Evolutionary conservation across 257 asterid genomes (phyloP).

Genomic region (Solanum microdontum): DNA sequence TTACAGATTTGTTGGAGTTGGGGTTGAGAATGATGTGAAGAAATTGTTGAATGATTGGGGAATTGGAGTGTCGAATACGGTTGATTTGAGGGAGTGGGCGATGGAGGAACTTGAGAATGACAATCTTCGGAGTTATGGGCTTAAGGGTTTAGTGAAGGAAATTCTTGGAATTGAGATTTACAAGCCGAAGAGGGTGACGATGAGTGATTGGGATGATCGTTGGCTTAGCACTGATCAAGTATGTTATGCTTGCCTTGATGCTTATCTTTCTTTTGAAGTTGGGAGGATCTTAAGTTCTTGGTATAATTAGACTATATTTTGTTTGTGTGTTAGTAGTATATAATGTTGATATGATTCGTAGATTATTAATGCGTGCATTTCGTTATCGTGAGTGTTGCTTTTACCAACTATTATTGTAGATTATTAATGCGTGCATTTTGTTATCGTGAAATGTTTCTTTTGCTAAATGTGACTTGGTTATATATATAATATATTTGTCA

Average conservation of each 20-base stretch:
- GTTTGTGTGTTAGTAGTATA: neutral
- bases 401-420: neutral
- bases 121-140: neutral
- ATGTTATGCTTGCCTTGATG: neutral
- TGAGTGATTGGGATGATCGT: neutral
- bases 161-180: neutral
- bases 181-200: neutral
- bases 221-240: neutral
- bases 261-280: neutral
- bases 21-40: slow-evolving; percentile 26
- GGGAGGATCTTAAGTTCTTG: neutral
- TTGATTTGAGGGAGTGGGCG: neutral
- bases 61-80: neutral
- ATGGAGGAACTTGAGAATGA: neutral
- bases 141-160: neutral
- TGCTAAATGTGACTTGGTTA: neutral
- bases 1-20: slow-evolving; percentile 41
- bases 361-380: neutral
- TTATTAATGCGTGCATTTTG: neutral
- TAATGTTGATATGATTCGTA: neutral
- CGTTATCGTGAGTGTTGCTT: neutral
- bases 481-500: no score
- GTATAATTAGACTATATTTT: neutral
- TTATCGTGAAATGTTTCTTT: neutral
- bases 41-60: slow-evolving; percentile 28